Evolutionary conservation across 208 protist species (phyloP).

Genomic region (Wallacemonas rigidus): DNA sequence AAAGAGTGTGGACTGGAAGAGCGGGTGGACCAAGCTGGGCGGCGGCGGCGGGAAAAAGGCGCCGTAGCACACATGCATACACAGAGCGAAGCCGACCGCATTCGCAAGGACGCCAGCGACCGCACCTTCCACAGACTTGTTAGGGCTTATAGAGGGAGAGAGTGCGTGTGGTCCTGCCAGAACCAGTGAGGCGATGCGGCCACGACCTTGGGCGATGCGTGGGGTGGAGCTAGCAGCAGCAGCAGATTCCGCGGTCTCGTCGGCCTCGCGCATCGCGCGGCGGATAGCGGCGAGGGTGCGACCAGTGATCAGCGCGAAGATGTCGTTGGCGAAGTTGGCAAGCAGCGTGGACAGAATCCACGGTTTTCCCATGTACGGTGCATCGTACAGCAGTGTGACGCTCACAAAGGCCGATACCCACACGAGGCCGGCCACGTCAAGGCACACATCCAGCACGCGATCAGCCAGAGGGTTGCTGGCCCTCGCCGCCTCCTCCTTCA

Average conservation of each 20-base stretch:
- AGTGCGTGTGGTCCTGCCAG: constrained; percentile 57
- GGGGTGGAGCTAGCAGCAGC: neutral
- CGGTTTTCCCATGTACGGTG: constrained; percentile 48
- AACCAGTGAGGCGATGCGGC: constrained; percentile 12
- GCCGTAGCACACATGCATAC: constrained; percentile 42
- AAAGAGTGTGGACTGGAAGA: constrained; percentile 38
- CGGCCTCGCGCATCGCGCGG: constrained; percentile 3
- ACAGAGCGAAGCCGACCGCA: constrained; percentile 47
- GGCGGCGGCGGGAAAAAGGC: constrained; percentile 24
- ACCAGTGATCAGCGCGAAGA: constrained; percentile 71
- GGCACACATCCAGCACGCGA: constrained; percentile 76
- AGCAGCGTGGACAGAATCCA: constrained; percentile 58
- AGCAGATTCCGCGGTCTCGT: neutral
- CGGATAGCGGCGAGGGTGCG: constrained; percentile 24
- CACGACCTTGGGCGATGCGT: neutral
- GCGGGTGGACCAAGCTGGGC: constrained; percentile 28
- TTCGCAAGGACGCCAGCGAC: constrained; percentile 65
- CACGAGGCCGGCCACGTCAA: constrained; percentile 86
- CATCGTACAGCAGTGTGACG: constrained; percentile 59
- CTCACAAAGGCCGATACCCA: constrained; percentile 67
- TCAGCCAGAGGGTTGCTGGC: constrained; percentile 64
- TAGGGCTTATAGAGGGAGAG: constrained; percentile 75
- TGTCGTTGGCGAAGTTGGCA: constrained; percentile 84
- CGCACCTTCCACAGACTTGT: constrained; percentile 89
- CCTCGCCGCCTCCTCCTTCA: constrained; percentile 55